Base-by-base conservation (phyloP, 2,329 filamentous ascomycete species). In the Leptographium procerum region DNA sequence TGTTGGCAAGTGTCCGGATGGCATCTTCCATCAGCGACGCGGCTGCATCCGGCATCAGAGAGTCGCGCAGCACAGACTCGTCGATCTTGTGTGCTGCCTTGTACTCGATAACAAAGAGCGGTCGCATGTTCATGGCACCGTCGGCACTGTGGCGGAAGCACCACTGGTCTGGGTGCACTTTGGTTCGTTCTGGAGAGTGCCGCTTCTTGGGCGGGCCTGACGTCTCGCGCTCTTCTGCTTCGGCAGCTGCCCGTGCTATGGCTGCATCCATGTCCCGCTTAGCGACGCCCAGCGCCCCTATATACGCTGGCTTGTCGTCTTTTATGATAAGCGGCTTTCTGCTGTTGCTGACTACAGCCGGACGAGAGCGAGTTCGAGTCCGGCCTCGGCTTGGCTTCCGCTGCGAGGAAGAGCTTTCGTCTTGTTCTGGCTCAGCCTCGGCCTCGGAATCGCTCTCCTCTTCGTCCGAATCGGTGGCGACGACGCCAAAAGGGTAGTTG, bases 81-180 rank as follows among this genome's bases (percentile, higher is more conserved):
- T 56, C 29, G n/a, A 61, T 50, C 45, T 58, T 61, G 59, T 61
- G 56, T 5, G 59, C 57, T 2, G 57, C 54, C 48, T 61, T 59
- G 54, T 59, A 61, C 50, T 61, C 59, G 48, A 58, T 28, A 9
- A 61, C 59, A 28, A 58, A 60, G 33, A 60, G 33, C 43, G 58
- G 58, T 45, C 55, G 58, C n/a, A 19, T 19, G 19, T 43, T 19
- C 9, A 33, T 36, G 3, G 31, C 43, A 24, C 31, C 58, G n/a
- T 60, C 52, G 2, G 29, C 51, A 52, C 45, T 34, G 26, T 57
- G 51, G 1, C n/a, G 58, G 45, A 60, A 60, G 22, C 55, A 60
- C 58, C 55, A 60, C 55, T 55, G 58, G 34, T 57, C 58, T 2
- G 58, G 58, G 40, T 22, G 28, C 14, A 56, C 45, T 22, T 55